Evolutionary conservation across 129 eudicot genomes (phyloP), one percentile per base, ranked within the genome.

Genomic region (Flaveria ramosissima): DNA sequence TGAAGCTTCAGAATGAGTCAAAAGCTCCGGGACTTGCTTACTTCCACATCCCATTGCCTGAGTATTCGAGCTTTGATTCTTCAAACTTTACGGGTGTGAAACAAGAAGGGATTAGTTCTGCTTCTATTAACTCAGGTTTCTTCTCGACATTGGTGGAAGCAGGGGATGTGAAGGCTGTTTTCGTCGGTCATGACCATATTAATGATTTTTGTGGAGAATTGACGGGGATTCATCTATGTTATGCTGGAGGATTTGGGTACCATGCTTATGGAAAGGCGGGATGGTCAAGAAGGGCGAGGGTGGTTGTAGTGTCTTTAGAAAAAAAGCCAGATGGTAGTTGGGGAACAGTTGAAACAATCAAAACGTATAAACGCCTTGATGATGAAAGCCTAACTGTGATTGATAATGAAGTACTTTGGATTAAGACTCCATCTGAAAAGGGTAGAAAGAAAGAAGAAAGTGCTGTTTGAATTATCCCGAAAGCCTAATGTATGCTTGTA

Each of bases 241-340:
- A 93, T 81, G 93, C 85, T 68, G 98, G 98, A 16, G 98, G 98
- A 12, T 90, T 93, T 72, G 98, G 98, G 24, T 93, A 93, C 55
- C 98, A 93, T 87, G 98, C 98, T 3, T 93, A 93, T 81, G 98
- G 98, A 51, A 85, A 86, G 74, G 92, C 97, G 50, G 98, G 98
- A 39, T 93, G 98, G 98, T n/a, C 87, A 12, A 84, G 98, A 75
- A 87, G 98, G 85, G 89, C 97, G 20, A 85, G 98, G 78, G 83
- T 93, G 77, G 97, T 93, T 47, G 85, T 78, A 13, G 93, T 80
- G 10, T 80, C 85, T 48, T 74, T 93, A 62, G 97, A 89, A 65
- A 88, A 90, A 45, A 73, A 79, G 42, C 65, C 26, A 9, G 76
- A 75, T 13, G 87, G 92, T 26, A 74, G 64, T 48, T 92, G 98